Conservation (phyloP, 331 rosid genomes). For the Dryas integrifolia region DNA sequence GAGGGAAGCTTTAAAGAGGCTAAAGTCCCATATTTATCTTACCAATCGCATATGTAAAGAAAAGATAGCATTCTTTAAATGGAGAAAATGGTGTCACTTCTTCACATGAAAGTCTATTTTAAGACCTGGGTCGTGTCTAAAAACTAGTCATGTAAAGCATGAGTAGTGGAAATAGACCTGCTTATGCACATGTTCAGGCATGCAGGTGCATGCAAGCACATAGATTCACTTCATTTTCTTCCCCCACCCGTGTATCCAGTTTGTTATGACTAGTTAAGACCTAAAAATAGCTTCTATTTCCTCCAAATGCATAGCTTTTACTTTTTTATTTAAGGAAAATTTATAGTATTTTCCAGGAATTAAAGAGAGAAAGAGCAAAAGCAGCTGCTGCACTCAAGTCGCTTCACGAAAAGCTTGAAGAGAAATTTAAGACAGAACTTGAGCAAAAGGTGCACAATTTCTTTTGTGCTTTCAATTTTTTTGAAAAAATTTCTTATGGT, state of each 20-base stretch:
- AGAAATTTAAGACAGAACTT: conserved; percentile 63
- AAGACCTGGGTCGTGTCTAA: neutral
- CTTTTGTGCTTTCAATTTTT: conserved; percentile 4
- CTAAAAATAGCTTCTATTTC: neutral
- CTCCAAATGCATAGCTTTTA: neutral
- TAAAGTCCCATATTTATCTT: neutral
- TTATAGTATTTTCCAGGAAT: conserved; percentile 49
- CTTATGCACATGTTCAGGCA: neutral
- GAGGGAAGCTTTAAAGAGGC: neutral
- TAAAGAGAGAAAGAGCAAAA: conserved; percentile 79
- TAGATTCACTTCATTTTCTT: neutral
- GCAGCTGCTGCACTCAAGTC: conserved; percentile 79
- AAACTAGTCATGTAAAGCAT: neutral
- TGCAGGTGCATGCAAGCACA: neutral
- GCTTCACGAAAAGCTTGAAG: conserved; percentile 83
- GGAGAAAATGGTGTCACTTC: neutral
- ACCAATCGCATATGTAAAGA: neutral
- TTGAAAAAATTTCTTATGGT: neutral
- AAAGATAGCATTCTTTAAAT: neutral
- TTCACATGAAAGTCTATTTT: neutral
- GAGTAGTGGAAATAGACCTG: neutral
- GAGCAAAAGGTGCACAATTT: conserved; percentile 62
- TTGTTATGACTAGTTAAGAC: neutral
- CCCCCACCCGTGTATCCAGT: neutral
- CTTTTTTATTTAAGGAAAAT: neutral